Conservation (phyloP, 768 basidiomycete species). For the Kwoniella europaea region DNA sequence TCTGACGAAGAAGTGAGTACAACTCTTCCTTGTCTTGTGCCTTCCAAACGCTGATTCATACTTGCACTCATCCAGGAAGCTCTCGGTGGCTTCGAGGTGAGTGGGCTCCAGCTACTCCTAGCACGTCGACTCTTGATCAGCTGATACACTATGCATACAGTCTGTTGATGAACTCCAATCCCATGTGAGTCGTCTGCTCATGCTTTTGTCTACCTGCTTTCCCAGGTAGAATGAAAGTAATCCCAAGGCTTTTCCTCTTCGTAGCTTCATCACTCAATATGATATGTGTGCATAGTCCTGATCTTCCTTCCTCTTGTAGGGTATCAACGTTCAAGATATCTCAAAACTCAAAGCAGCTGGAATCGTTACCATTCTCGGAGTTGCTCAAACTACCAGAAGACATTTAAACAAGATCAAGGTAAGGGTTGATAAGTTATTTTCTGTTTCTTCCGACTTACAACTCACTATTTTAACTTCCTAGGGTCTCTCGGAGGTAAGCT, state of each 20-base stretch:
- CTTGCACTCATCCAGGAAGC: slow-evolving; percentile 11
- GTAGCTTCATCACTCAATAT: no score
- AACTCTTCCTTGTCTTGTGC: not conserved
- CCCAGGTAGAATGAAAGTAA: no score
- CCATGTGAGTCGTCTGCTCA: slow-evolving; percentile 35
- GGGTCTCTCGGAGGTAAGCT: slow-evolving; percentile 82
- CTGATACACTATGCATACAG: slow-evolving; percentile 22
- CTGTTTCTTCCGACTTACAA: not conserved
- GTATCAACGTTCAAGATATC: slow-evolving; percentile 94
- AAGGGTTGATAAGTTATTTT: slow-evolving; percentile 14
- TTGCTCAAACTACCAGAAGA: slow-evolving; percentile 87
- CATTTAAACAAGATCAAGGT: slow-evolving; percentile 95
- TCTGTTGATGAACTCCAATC: slow-evolving; percentile 53
- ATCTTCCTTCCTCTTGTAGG: slow-evolving; percentile 61
- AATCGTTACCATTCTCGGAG: slow-evolving; percentile 57
- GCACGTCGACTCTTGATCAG: not conserved
- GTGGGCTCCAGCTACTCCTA: not conserved
- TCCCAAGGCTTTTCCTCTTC: not conserved
- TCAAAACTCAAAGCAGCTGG: slow-evolving; percentile 78
- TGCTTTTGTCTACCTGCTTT: not conserved
- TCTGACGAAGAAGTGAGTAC: slow-evolving; percentile 47
- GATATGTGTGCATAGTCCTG: not conserved
- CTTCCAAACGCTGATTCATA: not conserved
- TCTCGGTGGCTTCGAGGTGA: slow-evolving; percentile 27
- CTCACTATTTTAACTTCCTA: slow-evolving; percentile 50